Evolutionary conservation across 352 stramenopile genomes (phyloP), one percentile per base, ranked within the genome.

Genomic region (Poterioochromonas sp.): DNA sequence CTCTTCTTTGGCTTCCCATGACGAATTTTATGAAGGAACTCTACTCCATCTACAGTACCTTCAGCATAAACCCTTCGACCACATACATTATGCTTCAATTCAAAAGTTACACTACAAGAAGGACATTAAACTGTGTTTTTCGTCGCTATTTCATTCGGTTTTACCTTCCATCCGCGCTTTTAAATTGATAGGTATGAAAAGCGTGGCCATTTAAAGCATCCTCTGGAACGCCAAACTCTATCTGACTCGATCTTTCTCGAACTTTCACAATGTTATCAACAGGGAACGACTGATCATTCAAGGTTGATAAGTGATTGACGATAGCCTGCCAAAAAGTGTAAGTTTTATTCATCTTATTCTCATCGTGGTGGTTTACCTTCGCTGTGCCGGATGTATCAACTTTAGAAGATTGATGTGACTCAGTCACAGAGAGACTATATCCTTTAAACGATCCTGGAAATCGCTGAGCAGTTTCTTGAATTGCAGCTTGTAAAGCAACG

Each of bases 131-230:
- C 12, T 62, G 8, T 32, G 26, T 20, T 51, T 5, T 20, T 51
- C 5, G 43, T 51, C 18, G 18, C 26, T 32, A 62, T 62, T 32
- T 62, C 26, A 62, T 62, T 34, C 8, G 5, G 2, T 32, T 69
- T 79, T 40, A 83, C 80, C 82, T 88, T 47, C 87, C 88, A 84
- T 93, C 89, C 11, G 82, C 29, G 82, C 85, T 91, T 18, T 85
- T 91, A 32, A 94, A 84, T 5, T 84, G 90, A 83, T 95, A 95
- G n/a, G 88, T 93, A 80, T 95, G 90, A 79, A 91, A 95, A 3
- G 90, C 90, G 85, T 95, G 90, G 60, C 90, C 90, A 39, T 86
- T 82, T 40, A 86, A 51, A 54, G 73, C 65, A 70, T 84, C 82
- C 74, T 87, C 79, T 8, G 88, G 86, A 8, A 95, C 90, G 40